Evolutionary conservation across 192 early-diverging fungal species (phyloP), one percentile per base, ranked within the genome.

Genomic region (Paraglomus brasilianum): DNA sequence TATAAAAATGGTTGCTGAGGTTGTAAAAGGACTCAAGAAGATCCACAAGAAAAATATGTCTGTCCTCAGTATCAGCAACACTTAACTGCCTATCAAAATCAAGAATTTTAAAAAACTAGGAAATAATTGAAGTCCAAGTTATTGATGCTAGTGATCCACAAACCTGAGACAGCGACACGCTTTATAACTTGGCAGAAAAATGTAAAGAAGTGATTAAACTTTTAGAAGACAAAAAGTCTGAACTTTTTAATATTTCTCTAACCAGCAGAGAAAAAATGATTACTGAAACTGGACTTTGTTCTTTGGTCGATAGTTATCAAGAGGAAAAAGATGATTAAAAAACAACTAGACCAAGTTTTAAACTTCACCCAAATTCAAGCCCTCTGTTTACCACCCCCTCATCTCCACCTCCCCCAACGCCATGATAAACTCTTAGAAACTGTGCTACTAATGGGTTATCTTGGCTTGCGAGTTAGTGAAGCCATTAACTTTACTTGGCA

Each of bases 1-100:
- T 56, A 56, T 56, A 56, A 56, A 56, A 56, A 56, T 56, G 53
- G 53, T 24, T 56, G 53, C 6, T 56, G 53, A 56, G 53, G 53
- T 56, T 56, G 53, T 21, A 10, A 21, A 24, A 56, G 30, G 53
- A 56, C 22, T 24, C n/a, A n/a, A n/a, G n/a, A n/a, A n/a, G n/a
- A n/a, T n/a, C n/a, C 53, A 1, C 9, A n/a, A n/a, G 14, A 56
- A 24, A 15, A 56, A 56, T 53, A 53, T 53, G 52, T 53, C 52
- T 53, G 52, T 21, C 52, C 52, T 6, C 9, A 53, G 22, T 14
- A 8, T 21, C 52, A 53, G 22, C 11, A 53, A 53, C 52, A 53
- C 19, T 17, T 9, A 53, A 21, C n/a, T 21, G 52, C 14, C 52
- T 53, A 53, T 53, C 52, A 53, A 53, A 53, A 53, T 8, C 52